Percentiles rank a stretch among this genome's conserved stretches.
These are phyloP conservation scores for Ceratobasidium sp. DNA, from an alignment of 1,284 basidiomycete species.

Conservation along the genomic window DNA sequence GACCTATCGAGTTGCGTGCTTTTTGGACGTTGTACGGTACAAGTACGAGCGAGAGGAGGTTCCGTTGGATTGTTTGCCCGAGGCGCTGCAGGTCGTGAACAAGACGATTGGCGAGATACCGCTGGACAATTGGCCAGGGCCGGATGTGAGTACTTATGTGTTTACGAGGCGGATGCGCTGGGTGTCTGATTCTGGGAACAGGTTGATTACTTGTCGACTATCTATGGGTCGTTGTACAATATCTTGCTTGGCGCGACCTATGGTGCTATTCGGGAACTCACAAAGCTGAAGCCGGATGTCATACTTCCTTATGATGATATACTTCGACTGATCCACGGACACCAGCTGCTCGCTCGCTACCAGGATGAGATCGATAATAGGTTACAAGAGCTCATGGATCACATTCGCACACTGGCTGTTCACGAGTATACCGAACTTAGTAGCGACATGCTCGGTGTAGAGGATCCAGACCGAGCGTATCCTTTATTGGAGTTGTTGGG, in stretches of 20 bases:
- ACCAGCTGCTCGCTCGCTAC: constrained; percentile 69
- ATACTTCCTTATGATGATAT: constrained; percentile 70
- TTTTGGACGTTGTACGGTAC: constrained; percentile 85
- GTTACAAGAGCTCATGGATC: constrained; percentile 72
- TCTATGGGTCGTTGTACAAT: constrained; percentile 81
- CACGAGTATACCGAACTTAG: constrained; percentile 76
- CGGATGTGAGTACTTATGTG: constrained; percentile 69
- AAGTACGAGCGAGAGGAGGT: constrained; percentile 91
- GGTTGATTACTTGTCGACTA: constrained; percentile 69
- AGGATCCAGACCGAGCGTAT: constrained; percentile 66
- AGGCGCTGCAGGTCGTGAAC: constrained; percentile 78
- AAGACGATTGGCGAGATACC: constrained; percentile 74
- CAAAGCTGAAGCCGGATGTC: constrained; percentile 72
- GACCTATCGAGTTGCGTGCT: constrained; percentile 79
- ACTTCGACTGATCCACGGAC: constrained; percentile 74
- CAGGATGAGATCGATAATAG: constrained; percentile 70
- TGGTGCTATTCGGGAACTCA: constrained; percentile 78
- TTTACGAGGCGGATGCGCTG: background rate
- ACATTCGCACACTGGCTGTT: constrained; percentile 71
- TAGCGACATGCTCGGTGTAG: constrained; percentile 64
- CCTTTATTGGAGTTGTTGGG: constrained; percentile 83
- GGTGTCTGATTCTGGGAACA: constrained; percentile 46
- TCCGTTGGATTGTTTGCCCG: constrained; percentile 92
- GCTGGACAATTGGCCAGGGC: constrained; percentile 77
- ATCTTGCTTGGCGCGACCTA: constrained; percentile 87